These are phyloP conservation scores for Globisporangium acanthophoron DNA, from an alignment of 352 stramenopile genomes.

Conservation along the genomic window DNA sequence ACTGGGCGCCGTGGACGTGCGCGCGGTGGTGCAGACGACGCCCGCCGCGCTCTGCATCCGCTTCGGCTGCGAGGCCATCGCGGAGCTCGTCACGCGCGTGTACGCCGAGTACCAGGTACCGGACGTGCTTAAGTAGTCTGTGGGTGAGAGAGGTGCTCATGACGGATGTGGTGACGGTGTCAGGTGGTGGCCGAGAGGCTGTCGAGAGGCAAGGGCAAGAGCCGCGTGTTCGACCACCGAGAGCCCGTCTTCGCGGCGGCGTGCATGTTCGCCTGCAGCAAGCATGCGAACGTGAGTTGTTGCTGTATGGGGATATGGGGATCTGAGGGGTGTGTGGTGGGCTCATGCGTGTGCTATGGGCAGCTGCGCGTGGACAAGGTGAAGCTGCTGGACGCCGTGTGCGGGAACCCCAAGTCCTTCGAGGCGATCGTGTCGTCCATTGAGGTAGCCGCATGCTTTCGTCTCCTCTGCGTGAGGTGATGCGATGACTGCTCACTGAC, in stretches of 20 bases:
- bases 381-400: constrained; percentile 53
- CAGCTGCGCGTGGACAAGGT: constrained; percentile 56
- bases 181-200: constrained; percentile 25
- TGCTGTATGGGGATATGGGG: no score
- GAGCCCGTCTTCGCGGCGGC: constrained; percentile 59
- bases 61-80: constrained; percentile 61
- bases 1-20: constrained; percentile 38
- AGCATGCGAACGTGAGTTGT: constrained; percentile 40
- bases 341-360: neutral
- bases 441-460: constrained; percentile 20
- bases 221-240: constrained; percentile 25
- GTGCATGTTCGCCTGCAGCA: constrained; percentile 63
- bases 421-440: constrained; percentile 66
- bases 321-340: no score
- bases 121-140: neutral
- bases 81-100: constrained; percentile 54
- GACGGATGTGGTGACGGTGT: neutral
- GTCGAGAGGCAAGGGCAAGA: constrained; percentile 16
- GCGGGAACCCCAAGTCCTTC: constrained; percentile 52
- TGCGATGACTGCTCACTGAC: no score
- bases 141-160: neutral
- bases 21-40: constrained; percentile 38
- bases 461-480: no score
- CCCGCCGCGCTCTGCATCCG: constrained; percentile 62
- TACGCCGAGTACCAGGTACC: constrained; percentile 46